phyloP scores from a whole-genome alignment of 495 filamentous ascomycete genomes.

The Xylaria palmicola region DNA sequence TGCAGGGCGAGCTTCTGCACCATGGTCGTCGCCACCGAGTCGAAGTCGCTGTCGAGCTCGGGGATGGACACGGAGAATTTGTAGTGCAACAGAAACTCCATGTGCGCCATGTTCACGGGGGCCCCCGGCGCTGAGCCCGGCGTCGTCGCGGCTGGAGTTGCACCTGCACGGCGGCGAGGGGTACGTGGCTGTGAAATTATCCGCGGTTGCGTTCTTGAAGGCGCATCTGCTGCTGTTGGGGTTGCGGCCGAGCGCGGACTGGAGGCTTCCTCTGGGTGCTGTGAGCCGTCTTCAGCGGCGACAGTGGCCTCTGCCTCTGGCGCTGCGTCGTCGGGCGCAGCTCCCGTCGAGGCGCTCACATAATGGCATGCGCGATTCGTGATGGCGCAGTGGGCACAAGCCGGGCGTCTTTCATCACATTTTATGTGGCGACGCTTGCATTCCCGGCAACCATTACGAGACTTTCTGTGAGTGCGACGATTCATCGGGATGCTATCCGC shows the following conservation, averaged over 20 bases:
- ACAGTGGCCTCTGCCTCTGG: background rate
- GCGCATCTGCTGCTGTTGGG: background rate
- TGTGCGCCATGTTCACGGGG: conserved; percentile 35
- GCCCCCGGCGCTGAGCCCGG: background rate
- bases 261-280: background rate
- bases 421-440: conserved; percentile 45
- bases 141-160: background rate
- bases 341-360: background rate
- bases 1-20: conserved; percentile 26
- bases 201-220: background rate
- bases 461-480: conserved; percentile 42
- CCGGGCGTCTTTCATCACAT: conserved; percentile 17
- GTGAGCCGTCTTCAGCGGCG: background rate
- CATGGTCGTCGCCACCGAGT: conserved; percentile 6
- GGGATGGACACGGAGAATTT: conserved; percentile 26
- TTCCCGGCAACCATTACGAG: conserved; percentile 34
- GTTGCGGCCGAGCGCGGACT: background rate
- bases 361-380: conserved; percentile 6
- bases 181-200: background rate
- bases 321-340: background rate
- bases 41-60: conserved; percentile 19
- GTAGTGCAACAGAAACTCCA: conserved; percentile 38
- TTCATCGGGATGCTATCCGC: conserved; percentile 26
- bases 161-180: background rate
- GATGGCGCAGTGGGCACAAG: background rate